Evolutionary conservation across 164 flowering plant species (phyloP).

Genomic region (Cinnamomum chago): DNA sequence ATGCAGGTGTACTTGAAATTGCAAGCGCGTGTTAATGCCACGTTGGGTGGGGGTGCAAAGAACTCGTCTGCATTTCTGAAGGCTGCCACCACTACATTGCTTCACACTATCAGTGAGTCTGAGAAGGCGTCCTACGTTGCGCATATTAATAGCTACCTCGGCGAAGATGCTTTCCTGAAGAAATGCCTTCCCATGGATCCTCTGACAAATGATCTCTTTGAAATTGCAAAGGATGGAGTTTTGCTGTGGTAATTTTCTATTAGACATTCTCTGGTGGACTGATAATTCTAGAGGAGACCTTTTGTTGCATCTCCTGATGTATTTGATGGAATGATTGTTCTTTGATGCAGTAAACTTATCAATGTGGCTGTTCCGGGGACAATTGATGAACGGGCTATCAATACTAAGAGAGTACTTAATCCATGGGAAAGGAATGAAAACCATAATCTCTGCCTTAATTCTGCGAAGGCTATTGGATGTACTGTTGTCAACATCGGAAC

Average conservation of each 20-base stretch:
- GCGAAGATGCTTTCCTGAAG: conserved; percentile 64
- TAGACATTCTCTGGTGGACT: background rate
- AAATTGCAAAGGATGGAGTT: conserved; percentile 86
- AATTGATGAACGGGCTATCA: conserved; percentile 79
- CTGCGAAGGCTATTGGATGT: conserved; percentile 86
- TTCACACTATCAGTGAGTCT: conserved; percentile 83
- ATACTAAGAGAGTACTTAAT: conserved; percentile 65
- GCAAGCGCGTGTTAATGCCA: conserved; percentile 53
- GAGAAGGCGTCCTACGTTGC: conserved; percentile 85
- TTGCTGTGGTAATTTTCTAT: conserved; percentile 58
- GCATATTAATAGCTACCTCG: conserved; percentile 81
- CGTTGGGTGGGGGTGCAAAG: conserved; percentile 52
- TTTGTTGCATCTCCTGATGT: background rate
- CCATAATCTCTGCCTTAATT: conserved; percentile 78
- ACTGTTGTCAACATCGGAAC: conserved; percentile 83
- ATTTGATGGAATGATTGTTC: conserved; percentile 1
- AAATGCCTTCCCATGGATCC: conserved; percentile 72
- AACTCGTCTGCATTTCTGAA: conserved; percentile 80
- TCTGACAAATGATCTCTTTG: conserved; percentile 72
- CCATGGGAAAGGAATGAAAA: conserved; percentile 94
- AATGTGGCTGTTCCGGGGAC: conserved; percentile 89
- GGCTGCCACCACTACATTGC: conserved; percentile 79
- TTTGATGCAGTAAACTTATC: conserved; percentile 66
- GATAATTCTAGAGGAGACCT: background rate
- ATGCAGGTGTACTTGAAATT: conserved; percentile 71